Evolutionary conservation across 805 yeast genomes (phyloP).

Genomic region (Lipomyces sp.): DNA sequence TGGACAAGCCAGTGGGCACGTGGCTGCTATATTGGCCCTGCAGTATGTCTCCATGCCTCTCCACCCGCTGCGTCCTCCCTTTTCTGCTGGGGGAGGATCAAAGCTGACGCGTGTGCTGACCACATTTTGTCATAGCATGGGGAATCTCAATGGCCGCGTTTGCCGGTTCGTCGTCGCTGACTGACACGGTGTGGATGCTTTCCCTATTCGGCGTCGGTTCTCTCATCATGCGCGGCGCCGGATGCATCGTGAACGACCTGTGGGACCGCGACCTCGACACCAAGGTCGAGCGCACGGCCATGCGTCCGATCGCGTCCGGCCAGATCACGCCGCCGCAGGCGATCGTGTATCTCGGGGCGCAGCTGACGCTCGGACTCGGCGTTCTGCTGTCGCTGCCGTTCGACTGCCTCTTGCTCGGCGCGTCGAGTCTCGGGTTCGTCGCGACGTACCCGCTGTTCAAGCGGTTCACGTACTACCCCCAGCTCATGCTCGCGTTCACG

Average conservation of each 20-base stretch:
- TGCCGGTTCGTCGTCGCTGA: constrained; percentile 59
- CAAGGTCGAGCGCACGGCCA: constrained; percentile 82
- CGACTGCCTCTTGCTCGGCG: constrained; percentile 79
- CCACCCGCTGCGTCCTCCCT: too few relatives aligned
- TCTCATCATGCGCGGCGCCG: constrained; percentile 93
- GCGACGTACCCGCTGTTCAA: constrained; percentile 90
- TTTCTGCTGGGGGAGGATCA: too few relatives aligned
- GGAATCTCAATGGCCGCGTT: constrained; percentile 87
- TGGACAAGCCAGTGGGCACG: constrained; percentile 96
- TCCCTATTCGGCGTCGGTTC: constrained; percentile 80
- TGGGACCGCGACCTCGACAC: constrained; percentile 78
- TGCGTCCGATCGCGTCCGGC: constrained; percentile 91
- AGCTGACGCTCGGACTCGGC: constrained; percentile 68
- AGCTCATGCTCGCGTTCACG: constrained; percentile 71
- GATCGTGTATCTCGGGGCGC: constrained; percentile 63
- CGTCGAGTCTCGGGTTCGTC: constrained; percentile 73
- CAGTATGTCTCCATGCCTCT: constrained; percentile 29
- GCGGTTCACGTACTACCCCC: constrained; percentile 94
- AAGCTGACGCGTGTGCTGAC: too few relatives aligned
- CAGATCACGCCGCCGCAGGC: constrained; percentile 73
- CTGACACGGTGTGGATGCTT: constrained; percentile 58
- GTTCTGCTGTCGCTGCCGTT: constrained; percentile 70
- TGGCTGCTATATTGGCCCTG: constrained; percentile 79
- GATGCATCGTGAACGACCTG: constrained; percentile 92
- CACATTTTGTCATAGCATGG: constrained; percentile 53